These are phyloP conservation scores for Canavalia ensiformis DNA, from an alignment of 306 rosid species.

Conservation along the genomic window DNA sequence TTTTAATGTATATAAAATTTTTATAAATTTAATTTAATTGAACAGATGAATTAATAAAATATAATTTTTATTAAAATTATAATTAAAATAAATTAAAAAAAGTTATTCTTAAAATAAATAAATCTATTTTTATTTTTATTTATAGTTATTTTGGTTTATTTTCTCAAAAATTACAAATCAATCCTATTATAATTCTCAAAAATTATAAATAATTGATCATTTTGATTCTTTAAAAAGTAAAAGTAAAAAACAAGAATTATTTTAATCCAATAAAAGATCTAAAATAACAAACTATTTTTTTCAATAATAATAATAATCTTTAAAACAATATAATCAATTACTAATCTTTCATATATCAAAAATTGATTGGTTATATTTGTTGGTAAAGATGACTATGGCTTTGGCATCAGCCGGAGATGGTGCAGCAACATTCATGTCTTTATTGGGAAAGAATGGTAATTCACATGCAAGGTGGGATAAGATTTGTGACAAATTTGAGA, in stretches of 20 bases:
- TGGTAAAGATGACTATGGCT: slow-evolving; percentile 60
- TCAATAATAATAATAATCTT: too few species aligned
- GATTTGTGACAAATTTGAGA: slow-evolving; percentile 80
- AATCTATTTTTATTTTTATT: neutral
- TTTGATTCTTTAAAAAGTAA: too few species aligned
- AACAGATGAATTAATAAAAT: neutral
- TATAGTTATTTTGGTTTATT: too few species aligned
- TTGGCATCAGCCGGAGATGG: slow-evolving; percentile 80
- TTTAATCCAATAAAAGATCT: too few species aligned
- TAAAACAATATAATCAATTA: too few species aligned
- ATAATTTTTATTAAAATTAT: neutral
- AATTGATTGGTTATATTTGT: neutral
- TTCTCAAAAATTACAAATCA: too few species aligned
- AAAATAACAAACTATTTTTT: too few species aligned
- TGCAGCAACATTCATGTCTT: slow-evolving; percentile 90
- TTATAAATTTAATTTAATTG: neutral
- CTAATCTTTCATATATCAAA: neutral
- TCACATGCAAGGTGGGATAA: slow-evolving; percentile 92
- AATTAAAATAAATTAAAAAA: too few species aligned
- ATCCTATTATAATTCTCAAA: too few species aligned
- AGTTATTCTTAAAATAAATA: neutral
- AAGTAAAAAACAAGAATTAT: too few species aligned
- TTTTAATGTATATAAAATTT: neutral
- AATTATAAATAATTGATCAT: too few species aligned
- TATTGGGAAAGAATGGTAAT: slow-evolving; percentile 82